Base-by-base conservation (phyloP, 257 asterid genomes). In the Sherardia arvensis region DNA sequence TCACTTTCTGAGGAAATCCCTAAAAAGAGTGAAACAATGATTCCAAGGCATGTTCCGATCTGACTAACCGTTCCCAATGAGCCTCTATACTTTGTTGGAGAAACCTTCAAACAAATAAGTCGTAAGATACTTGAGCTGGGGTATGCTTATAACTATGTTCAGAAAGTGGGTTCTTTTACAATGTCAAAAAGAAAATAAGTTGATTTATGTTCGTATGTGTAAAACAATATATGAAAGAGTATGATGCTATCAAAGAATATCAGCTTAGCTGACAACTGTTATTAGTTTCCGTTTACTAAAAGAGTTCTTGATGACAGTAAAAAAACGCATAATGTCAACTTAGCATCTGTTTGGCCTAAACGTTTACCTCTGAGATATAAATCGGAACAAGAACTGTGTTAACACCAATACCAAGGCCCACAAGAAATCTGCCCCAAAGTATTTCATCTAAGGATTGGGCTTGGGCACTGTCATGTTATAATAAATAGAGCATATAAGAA, bases 381-480 rank as follows among this genome's bases (percentile, higher is more conserved):
- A 90, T 78, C 61, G 97, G 94, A 77, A 90, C 95, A 55, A 90
- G 88, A 71, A 87, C 97, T 17, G 94, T 84, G 78, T 87, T 87
- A 72, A 85, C 97, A 70, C 97, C 97, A 71, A 90, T 82, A 27
- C 95, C 94, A 59, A 90, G 90, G 71, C 97, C 97, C 66, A 85
- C 95, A 29, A 87, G 85, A 73, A 90, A 87, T 71, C 95, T 85
- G 60, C 97, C 97, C 64, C 59, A 79, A 21, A 87, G 87, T 77
- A 90, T 83, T 69, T 83, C 92, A 36, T 87, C 75, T 77, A 87
- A 72, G 70, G 95, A 85, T 61, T 79, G 90, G 54, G 97, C 97
- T 78, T 85, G 94, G 75, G 94, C 97, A 76, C 97, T 90, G 92
- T 55, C 66, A 81, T 34, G 71, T 62, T 68, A 23, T 22, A 26